Percentiles rank a stretch among this genome's conserved stretches.
These are phyloP conservation scores for Penium margaritaceum DNA, from an alignment of 139 green algal species.

Conservation along the genomic window DNA sequence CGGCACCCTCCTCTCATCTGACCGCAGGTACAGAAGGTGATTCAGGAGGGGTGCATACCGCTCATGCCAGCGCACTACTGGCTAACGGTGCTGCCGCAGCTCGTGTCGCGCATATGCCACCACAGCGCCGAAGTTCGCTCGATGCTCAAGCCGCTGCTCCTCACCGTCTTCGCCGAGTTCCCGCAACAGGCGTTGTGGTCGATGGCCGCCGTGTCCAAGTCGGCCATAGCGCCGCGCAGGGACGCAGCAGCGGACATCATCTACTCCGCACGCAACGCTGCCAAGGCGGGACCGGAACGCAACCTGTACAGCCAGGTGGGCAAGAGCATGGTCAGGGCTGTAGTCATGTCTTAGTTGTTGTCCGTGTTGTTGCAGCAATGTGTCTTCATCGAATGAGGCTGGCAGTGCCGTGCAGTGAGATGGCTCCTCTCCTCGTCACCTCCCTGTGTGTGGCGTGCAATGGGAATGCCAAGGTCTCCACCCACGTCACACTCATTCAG, in stretches of 20 bases:
- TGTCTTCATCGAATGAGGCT: no score
- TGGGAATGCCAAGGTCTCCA: no score
- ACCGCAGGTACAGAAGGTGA: slow-evolving; percentile 14
- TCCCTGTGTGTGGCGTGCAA: no score
- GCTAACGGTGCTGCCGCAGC: slow-evolving; percentile 80
- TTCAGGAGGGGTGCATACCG: slow-evolving; percentile 31
- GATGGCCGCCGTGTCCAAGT: slow-evolving; percentile 68
- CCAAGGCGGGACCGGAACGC: not conserved
- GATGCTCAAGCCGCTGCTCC: slow-evolving; percentile 56
- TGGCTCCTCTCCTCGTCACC: no score
- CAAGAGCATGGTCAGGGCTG: no score
- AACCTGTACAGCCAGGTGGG: slow-evolving; percentile 12
- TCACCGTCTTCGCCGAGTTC: slow-evolving; percentile 44
- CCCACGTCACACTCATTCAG: no score
- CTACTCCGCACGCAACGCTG: slow-evolving; percentile 12
- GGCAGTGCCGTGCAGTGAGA: no score
- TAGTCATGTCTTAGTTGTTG: no score
- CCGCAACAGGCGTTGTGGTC: slow-evolving; percentile 74
- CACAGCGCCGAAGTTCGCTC: slow-evolving; percentile 57
- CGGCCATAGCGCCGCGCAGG: slow-evolving; percentile 40
- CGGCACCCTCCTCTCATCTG: no score
- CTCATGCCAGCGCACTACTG: slow-evolving; percentile 67
- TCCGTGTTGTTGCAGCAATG: no score
- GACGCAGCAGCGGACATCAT: slow-evolving; percentile 27
- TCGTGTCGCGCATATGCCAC: slow-evolving; percentile 84